phyloP scores from a whole-genome alignment of 495 filamentous ascomycete species.

The Monascus purpureus region DNA sequence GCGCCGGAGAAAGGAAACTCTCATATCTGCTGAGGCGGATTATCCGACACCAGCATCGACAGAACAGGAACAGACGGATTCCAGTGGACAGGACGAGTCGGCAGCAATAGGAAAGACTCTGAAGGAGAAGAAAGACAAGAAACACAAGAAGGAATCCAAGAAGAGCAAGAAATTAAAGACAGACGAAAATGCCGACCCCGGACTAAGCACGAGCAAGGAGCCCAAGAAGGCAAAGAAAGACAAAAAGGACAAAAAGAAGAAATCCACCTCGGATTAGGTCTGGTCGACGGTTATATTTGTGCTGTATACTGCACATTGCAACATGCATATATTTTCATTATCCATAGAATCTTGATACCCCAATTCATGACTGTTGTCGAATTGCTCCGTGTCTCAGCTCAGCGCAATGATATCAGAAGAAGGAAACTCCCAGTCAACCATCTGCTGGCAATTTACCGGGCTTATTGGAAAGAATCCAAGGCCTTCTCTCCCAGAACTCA shows the following conservation, averaged over 20 bases:
- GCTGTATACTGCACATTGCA: too few species aligned
- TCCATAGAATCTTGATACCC: not conserved
- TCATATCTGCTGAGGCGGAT: conserved; percentile 12
- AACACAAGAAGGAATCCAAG: conserved; percentile 20
- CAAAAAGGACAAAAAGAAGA: conserved; percentile 27
- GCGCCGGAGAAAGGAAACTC: conserved; percentile 4
- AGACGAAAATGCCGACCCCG: conserved; percentile 7
- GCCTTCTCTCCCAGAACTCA: conserved; percentile 76
- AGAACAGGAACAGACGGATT: conserved; percentile 12
- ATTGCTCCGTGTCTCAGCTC: too few species aligned
- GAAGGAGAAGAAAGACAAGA: conserved; percentile 11
- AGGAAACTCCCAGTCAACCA: too few species aligned
- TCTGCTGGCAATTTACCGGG: conserved; percentile 51
- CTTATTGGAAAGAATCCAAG: conserved; percentile 72
- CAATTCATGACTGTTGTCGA: not conserved
- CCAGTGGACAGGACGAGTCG: conserved; percentile 2
- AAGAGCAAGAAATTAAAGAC: conserved; percentile 7
- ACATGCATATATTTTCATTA: too few species aligned
- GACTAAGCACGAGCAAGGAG: conserved; percentile 11
- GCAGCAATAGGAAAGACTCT: conserved; percentile 8
- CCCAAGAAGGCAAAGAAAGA: conserved; percentile 19
- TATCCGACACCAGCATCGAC: conserved; percentile 30
- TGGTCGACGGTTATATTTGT: too few species aligned
- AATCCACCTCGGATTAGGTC: conserved; percentile 15
- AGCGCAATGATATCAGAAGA: conserved; percentile 1